phyloP scores from a whole-genome alignment of 306 rosid species.

The Sechiopsis laciniata region DNA sequence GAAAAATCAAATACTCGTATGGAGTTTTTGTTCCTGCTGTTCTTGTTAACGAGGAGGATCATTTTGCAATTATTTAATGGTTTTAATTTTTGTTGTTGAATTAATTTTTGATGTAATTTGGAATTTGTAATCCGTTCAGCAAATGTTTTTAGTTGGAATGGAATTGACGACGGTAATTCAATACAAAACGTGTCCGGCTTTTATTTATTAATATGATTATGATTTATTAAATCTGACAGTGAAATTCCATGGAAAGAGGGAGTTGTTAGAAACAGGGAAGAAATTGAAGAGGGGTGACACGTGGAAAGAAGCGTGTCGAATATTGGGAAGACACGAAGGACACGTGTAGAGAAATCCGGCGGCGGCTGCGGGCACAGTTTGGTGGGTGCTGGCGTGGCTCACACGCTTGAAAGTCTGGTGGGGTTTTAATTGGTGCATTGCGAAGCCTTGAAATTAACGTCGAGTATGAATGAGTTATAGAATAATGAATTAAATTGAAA shows the following conservation, averaged over 20 bases:
- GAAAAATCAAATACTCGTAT: background rate
- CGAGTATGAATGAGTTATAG: no score
- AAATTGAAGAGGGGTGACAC: background rate
- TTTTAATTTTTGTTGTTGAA: background rate
- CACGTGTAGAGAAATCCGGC: slow-evolving; percentile 16
- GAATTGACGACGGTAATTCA: no score
- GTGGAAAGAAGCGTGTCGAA: slow-evolving; percentile 9
- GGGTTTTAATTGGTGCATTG: no score
- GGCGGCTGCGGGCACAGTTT: background rate
- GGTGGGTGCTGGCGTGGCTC: background rate
- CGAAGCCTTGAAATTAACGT: no score
- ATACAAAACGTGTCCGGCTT: no score
- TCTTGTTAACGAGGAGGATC: slow-evolving; percentile 23
- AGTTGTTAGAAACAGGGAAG: background rate
- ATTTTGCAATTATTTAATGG: background rate
- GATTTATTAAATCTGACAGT: no score
- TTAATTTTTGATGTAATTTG: background rate
- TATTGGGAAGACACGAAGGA: background rate
- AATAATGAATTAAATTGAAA: no score
- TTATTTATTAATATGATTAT: no score
- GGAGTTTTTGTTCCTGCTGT: slow-evolving; percentile 19
- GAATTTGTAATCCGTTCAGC: no score
- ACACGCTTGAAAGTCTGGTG: background rate
- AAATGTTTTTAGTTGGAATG: no score
- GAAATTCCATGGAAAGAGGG: no score